A percentile compares a stretch with the other conserved stretches of the same genome.
Evolutionary conservation across 768 basidiomycete genomes (phyloP).

Genomic region (Hemileccinum impolitum): DNA sequence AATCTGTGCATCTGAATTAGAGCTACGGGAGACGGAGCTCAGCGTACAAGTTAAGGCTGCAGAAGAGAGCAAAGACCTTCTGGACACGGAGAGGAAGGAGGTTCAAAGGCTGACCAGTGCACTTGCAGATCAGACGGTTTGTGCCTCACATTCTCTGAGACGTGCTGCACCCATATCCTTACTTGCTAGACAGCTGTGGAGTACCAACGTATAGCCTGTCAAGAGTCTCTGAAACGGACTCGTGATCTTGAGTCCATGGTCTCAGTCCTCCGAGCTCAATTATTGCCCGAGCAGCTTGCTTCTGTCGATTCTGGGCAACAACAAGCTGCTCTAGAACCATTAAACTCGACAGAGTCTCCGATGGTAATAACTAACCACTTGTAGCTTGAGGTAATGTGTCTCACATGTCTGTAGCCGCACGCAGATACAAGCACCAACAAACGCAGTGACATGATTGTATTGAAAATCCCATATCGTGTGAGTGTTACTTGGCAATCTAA

Average conservation of each 20-base stretch:
- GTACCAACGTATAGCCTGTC: constrained; percentile 8
- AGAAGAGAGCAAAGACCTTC: constrained; percentile 7
- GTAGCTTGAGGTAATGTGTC: not conserved
- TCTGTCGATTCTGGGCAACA: constrained; percentile 7
- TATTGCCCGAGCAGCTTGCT: constrained; percentile 19
- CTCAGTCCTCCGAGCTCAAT: constrained; percentile 14
- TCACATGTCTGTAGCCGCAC: constrained; percentile 9
- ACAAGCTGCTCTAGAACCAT: not conserved
- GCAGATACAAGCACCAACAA: constrained; percentile 7
- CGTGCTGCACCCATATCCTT: not conserved
- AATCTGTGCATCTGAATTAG: constrained; percentile 10
- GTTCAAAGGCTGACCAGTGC: constrained; percentile 7
- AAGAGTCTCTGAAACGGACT: constrained; percentile 12
- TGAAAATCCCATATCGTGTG: constrained; percentile 24
- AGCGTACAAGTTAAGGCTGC: constrained; percentile 6
- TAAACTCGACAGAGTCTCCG: not conserved
- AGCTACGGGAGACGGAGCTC: constrained; percentile 9
- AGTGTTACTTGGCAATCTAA: not conserved
- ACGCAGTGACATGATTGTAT: constrained; percentile 19
- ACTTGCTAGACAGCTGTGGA: constrained; percentile 13
- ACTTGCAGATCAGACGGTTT: constrained; percentile 23
- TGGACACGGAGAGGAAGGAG: constrained; percentile 16
- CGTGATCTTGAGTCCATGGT: constrained; percentile 18
- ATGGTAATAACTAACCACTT: constrained; percentile 8
- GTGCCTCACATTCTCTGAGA: constrained; percentile 5